Evolutionary conservation across 1,139 yeast genomes (phyloP).

Genomic region (Scheffersomyces stambukii): DNA sequence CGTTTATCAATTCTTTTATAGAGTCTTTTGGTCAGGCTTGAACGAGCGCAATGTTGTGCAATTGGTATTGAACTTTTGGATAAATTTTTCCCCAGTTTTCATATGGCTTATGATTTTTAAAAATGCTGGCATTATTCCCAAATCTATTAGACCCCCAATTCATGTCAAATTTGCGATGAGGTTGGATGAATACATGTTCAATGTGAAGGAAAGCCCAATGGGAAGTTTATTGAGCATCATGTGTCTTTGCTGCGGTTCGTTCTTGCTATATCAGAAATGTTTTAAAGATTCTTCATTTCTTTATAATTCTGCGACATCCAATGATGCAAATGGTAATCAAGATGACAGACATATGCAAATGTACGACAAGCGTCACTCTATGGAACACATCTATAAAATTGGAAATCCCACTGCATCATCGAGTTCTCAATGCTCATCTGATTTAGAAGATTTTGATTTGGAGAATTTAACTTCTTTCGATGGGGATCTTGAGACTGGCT

Average conservation of each 20-base stretch:
- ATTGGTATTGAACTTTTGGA: conserved; percentile 39
- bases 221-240: conserved; percentile 14
- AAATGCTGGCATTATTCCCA: conserved; percentile 59
- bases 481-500: no score
- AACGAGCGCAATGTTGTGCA: conserved; percentile 36
- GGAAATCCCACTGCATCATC: no score
- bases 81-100: conserved; percentile 52
- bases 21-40: conserved; percentile 21
- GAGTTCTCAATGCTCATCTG: no score
- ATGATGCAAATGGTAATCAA: no score
- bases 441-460: no score
- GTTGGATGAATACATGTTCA: conserved; percentile 35
- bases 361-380: no score
- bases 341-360: no score
- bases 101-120: conserved; percentile 58
- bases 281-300: no score
- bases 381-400: no score
- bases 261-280: conserved; percentile 13
- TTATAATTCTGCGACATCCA: no score
- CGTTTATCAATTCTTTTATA: conserved; percentile 14
- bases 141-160: conserved; percentile 50
- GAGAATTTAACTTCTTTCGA: no score
- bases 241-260: conserved; percentile 11
- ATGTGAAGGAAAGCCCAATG: no score
- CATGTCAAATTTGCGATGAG: conserved; percentile 44